Base-by-base conservation (phyloP, 176 grass and related monocot genomes). In the Saccharum officinarum region DNA sequence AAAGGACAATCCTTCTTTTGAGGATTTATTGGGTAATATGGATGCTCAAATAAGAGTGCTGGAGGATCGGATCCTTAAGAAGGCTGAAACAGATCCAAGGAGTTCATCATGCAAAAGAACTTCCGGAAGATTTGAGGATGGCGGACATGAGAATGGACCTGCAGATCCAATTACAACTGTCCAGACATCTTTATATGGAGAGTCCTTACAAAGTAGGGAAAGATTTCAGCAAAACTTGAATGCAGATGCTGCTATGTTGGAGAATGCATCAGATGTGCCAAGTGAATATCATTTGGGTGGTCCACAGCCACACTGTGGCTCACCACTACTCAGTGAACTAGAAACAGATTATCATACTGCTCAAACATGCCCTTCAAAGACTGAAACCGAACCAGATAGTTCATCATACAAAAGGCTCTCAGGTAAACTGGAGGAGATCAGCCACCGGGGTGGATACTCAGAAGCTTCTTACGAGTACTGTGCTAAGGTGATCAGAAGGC, bases 41-140 rank as follows among this genome's bases (percentile, higher is more conserved):
- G 61, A 64, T 64, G 26, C 61, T 64, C 61, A 64, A 64, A 64
- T 64, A 64, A 64, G 61, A 64, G 61, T 31, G 61, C 11, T 63
- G 60, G 60, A 28, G 60, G 25, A 25, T 63, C n/a, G 23, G 23
- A 64, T 64, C 61, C 61, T 64, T 64, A 30, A 30, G 60, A 90
- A 90, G 49, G 33, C 73, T 20, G 83, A 88, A 82, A 82, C 37
- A 46, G 90, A 83, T 26, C 90, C 87, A 36, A 82, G 82, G 39
- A 88, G 82, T 78, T 90, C 80, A n/a, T 88, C 90, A 73, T 75
- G 82, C 74, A 92, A 90, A 81, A 69, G 65, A 68, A 85, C 60
- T 41, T 64, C 42, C 8, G 83, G 61, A 63, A 76, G 74, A 23
- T 49, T 38, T 5, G 69, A 84, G 41, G 26, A 36, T 4, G 23